Evolutionary conservation across 495 filamentous ascomycete species (phyloP).

Genomic region (Penicillium soppii): DNA sequence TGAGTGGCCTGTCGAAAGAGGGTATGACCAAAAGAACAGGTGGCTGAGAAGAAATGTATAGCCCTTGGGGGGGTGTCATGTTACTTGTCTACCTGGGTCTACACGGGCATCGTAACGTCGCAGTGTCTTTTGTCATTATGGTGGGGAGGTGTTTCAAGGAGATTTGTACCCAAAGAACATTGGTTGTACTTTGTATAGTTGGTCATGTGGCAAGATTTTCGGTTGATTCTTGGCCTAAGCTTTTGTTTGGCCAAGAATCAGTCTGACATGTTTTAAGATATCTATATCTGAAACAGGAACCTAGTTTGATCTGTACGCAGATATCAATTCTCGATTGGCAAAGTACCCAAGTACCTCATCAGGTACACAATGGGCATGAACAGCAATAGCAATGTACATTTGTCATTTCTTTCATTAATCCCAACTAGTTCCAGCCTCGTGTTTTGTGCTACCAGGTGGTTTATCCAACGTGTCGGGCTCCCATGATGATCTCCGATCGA

Average conservation of each 20-base stretch:
- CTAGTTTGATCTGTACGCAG: no score
- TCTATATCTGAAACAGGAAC: conserved; percentile 1
- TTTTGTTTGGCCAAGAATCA: no score
- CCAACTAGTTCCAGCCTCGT: conserved; percentile 4
- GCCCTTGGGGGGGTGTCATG: background rate
- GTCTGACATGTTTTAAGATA: conserved; percentile 7
- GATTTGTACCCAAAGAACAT: background rate
- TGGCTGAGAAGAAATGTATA: background rate
- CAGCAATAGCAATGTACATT: background rate
- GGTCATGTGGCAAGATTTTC: no score
- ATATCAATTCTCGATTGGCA: no score
- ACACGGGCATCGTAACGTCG: background rate
- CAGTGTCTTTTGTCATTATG: no score
- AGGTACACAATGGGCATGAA: background rate
- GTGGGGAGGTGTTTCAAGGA: background rate
- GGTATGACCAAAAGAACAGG: no score
- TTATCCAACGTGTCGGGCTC: conserved; percentile 9
- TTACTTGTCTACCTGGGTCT: background rate
- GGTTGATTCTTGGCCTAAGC: no score
- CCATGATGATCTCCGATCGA: background rate
- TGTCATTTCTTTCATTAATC: background rate
- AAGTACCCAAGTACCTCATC: no score
- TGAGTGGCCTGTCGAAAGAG: background rate
- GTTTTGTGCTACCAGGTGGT: conserved; percentile 6
- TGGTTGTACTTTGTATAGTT: no score